Base-by-base conservation (phyloP, 1,284 basidiomycete genomes). In the Inonotus hispidus region DNA sequence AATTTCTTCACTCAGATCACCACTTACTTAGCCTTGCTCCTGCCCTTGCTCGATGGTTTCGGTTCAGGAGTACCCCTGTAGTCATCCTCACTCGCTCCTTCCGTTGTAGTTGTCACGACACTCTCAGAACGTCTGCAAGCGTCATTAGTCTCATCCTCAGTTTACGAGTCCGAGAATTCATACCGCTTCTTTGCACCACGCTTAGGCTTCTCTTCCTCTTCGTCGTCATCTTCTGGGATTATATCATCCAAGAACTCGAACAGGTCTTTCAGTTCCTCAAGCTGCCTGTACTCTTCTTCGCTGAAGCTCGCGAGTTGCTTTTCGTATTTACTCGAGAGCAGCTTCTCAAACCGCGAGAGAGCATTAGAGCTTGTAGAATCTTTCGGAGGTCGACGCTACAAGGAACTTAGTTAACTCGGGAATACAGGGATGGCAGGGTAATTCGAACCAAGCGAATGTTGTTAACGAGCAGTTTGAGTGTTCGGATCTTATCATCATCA, bases 301-400 rank as follows among this genome's bases (percentile, higher is more conserved):
- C 81, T 84, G 67, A 92, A 87, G 45, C 76, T 77, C 58, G 81
- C 78, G 8, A 92, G 71, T 61, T 84, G 81, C 37, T 78, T 75
- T 23, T 75, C 76, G 69, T 83, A 92, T 59, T 78, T 76, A 67
- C 85, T 87, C 37, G 73, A 68, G 58, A 93, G 74, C 11, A 76
- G 70, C 3, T 73, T 75, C 59, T 87, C 83, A 73, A 94, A 92
- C 49, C 84, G 82, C 27, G 74, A 73, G 56, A 96, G 77, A 0
- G 89, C 81, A 67, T 91, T 94, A 62, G 84, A 82, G 11, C 88
- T 82, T 0, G 82, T 74, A 0, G 84, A 75, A 64, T 95, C 92
- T 16, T 83, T 78, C 32, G 91, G 75, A 0, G 90, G 89, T 16
- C 85, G 86, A 72, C 88, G 87, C 88, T 92, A 64, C 3, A 63